Evolutionary conservation across 2,329 filamentous ascomycete species (phyloP), one percentile per base, ranked within the genome.

Genomic region (Colletotrichum sojae): DNA sequence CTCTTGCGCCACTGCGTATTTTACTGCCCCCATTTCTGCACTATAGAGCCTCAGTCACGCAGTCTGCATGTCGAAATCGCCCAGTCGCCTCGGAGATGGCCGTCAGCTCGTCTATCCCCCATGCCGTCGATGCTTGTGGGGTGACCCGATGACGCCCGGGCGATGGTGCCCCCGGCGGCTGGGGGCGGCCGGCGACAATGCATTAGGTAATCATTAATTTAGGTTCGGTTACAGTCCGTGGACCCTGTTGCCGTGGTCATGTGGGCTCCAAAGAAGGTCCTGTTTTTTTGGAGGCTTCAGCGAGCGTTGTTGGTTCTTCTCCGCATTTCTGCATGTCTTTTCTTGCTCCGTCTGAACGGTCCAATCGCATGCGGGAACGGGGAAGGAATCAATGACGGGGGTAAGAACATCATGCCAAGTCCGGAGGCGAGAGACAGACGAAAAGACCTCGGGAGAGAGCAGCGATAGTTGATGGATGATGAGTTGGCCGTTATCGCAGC

Each of bases 101-200:
- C 57, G 57, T 60, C 31, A 20, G 18, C 48, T 43, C 49, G 4
- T 25, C 22, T 25, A 25, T 25, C 22, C 22, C 4, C 18, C 36
- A 40, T 13, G 18, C 8, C 5, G 15, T 27, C 39, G 57, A 60
- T 20, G 16, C n/a, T 22, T 59, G 45, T 59, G 45, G 56, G 56
- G 56, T 59, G 45, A 59, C 45, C n/a, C n/a, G n/a, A 18, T 59
- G 45, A 59, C n/a, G 31, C n/a, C n/a, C n/a, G n/a, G n/a, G n/a
- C 16, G 36, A 20, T 58, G 18, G 9, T 25, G 22, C 6, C 51
- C 51, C 51, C 25, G 40, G 40, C 25, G 40, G 40, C 40, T 43
- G 13, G 13, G 40, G 49, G 49, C 49, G 49, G 20, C 8, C 49
- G 8, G 10, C 31, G 31, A 22, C 22, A 15, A 25, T 4, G 49